phyloP scores from a whole-genome alignment of 345 rosid genomes.

The Euphorbia tirucalli region DNA sequence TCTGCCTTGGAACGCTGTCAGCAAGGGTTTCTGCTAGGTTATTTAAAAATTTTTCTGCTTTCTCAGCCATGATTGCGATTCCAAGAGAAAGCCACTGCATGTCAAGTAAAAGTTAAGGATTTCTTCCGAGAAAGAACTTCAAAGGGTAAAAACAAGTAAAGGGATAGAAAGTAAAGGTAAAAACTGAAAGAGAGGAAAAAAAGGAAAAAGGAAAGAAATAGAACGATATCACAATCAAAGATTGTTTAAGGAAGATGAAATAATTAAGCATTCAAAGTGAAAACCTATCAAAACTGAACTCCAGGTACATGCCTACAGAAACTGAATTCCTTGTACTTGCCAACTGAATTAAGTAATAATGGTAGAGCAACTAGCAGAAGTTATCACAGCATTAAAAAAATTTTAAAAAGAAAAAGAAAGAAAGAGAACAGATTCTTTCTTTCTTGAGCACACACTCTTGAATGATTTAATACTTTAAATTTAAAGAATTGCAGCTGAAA shows the following conservation, averaged over 20 bases:
- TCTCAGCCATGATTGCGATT: conserved; percentile 68
- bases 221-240: not conserved
- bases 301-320: too few species aligned
- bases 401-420: too few species aligned
- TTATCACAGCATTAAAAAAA: not conserved
- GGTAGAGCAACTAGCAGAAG: not conserved
- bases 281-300: not conserved
- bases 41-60: conserved; percentile 51
- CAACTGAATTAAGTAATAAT: not conserved
- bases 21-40: conserved; percentile 62
- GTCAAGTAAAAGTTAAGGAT: not conserved
- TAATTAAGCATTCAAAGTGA: not conserved
- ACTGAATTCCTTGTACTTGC: not conserved
- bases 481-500: not conserved
- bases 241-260: not conserved
- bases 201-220: too few species aligned
- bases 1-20: conserved; percentile 59
- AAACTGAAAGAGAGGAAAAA: not conserved
- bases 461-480: not conserved
- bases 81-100: not conserved
- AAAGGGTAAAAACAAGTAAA: not conserved
- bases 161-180: not conserved
- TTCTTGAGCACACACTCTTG: not conserved
- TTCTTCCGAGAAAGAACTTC: not conserved
- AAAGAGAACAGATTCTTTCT: not conserved